These are phyloP conservation scores for Ganoderma leucocontextum DNA, from an alignment of 1,284 basidiomycete species.

Conservation along the genomic window DNA sequence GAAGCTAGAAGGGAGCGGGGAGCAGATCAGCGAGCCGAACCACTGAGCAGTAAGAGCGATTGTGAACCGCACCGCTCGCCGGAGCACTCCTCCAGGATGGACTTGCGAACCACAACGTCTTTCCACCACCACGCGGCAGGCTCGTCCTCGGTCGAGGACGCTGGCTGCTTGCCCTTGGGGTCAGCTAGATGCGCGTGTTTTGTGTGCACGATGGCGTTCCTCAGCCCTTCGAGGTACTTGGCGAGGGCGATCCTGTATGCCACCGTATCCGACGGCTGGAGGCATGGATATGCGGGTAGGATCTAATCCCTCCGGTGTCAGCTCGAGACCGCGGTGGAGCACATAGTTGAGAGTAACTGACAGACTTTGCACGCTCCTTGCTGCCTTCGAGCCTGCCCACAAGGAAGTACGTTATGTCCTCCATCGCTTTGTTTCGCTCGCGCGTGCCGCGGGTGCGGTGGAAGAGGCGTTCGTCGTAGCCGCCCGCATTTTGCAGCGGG, in stretches of 20 bases:
- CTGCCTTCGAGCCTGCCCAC: constrained; percentile 52
- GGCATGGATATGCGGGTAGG: constrained; percentile 58
- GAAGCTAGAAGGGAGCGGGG: constrained; percentile 46
- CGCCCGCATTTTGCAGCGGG: constrained; percentile 50
- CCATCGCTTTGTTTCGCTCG: constrained; percentile 58
- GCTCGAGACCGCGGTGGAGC: background rate
- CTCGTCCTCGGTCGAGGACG: constrained; percentile 14
- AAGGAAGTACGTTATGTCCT: constrained; percentile 59
- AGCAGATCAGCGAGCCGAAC: background rate
- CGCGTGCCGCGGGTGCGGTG: constrained; percentile 53
- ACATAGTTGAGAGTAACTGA: constrained; percentile 30
- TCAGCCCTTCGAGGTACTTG: constrained; percentile 56
- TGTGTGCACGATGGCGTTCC: constrained; percentile 48
- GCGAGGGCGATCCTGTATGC: constrained; percentile 58
- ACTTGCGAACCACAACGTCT: constrained; percentile 60
- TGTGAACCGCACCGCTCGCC: constrained; percentile 53
- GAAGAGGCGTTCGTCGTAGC: constrained; percentile 59
- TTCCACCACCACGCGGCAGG: constrained; percentile 57
- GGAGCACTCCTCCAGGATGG: constrained; percentile 59
- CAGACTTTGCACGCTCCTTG: constrained; percentile 45
- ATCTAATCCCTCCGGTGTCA: constrained; percentile 41
- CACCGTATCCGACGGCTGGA: constrained; percentile 55
- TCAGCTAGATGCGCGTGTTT: constrained; percentile 25
- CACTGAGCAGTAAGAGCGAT: background rate
- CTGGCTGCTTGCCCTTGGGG: constrained; percentile 25